These are phyloP conservation scores for Fagopyrum esculentum DNA, from an alignment of 148 eudicot genomes.

Conservation along the genomic window DNA sequence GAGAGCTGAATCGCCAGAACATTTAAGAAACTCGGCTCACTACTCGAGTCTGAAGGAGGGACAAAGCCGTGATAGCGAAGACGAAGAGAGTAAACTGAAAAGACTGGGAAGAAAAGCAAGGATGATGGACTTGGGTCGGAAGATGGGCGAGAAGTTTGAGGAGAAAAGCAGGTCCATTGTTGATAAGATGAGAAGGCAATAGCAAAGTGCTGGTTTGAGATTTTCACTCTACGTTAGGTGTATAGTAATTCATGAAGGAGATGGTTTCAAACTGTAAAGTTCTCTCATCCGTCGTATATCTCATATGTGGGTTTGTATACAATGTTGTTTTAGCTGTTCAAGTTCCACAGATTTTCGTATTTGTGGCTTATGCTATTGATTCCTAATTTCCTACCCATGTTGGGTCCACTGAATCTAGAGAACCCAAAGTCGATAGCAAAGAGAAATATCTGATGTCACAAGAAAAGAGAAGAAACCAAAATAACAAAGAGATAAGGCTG, in stretches of 20 bases:
- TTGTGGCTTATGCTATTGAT: not conserved
- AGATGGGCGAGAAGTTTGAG: slow-evolving; percentile 82
- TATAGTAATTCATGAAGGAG: slow-evolving; percentile 4
- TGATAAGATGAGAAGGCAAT: slow-evolving; percentile 60
- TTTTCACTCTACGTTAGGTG: slow-evolving; percentile 1
- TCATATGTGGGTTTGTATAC: slow-evolving; percentile 1
- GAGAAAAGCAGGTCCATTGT: slow-evolving; percentile 71
- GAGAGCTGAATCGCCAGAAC: slow-evolving; percentile 22
- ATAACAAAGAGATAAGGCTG: too few species aligned
- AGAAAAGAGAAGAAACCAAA: too few species aligned
- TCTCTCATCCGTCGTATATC: not conserved
- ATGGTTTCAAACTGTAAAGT: slow-evolving; percentile 2
- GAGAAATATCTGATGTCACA: too few species aligned
- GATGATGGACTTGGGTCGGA: slow-evolving; percentile 78
- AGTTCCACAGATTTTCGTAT: not conserved
- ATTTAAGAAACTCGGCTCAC: slow-evolving; percentile 24
- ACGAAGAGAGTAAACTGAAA: slow-evolving; percentile 29
- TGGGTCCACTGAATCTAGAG: too few species aligned
- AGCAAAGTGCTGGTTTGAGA: not conserved
- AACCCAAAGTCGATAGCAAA: too few species aligned
- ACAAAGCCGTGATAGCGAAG: slow-evolving; percentile 44
- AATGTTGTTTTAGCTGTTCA: not conserved
- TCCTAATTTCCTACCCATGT: too few species aligned
- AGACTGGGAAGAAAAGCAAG: slow-evolving; percentile 58
- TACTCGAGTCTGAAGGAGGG: slow-evolving; percentile 36